These are phyloP conservation scores for Blastocystis sp. DNA, from an alignment of 352 stramenopile genomes.

Conservation along the genomic window DNA sequence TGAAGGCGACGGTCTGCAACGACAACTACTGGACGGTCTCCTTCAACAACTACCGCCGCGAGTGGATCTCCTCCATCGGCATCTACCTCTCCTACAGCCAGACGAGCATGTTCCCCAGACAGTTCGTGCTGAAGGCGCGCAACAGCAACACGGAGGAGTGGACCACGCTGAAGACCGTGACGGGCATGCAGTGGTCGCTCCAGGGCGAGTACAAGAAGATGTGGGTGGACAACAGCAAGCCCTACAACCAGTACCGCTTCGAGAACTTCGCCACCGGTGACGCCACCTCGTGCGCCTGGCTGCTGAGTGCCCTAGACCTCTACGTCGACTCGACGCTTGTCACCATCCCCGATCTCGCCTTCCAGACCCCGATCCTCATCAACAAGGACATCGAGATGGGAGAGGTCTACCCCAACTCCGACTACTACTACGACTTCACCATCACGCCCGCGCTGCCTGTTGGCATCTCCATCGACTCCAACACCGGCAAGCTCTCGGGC, in stretches of 20 bases:
- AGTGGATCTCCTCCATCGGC: constrained; percentile 20
- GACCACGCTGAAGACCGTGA: not conserved
- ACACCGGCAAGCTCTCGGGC: constrained; percentile 12
- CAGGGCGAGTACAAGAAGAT: not conserved
- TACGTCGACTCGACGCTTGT: not conserved
- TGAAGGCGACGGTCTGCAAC: not conserved
- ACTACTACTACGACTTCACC: constrained; percentile 12
- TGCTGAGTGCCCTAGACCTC: not conserved
- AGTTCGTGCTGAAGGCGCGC: constrained; percentile 6
- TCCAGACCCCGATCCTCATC: not conserved
- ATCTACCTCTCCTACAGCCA: constrained; percentile 21
- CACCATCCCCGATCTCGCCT: constrained; percentile 16
- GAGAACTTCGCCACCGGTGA: constrained; percentile 31
- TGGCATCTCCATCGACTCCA: not conserved
- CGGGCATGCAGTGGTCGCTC: not conserved
- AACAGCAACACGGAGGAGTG: not conserved
- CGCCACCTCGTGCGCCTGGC: not conserved
- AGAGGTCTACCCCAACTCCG: not conserved
- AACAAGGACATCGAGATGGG: constrained; percentile 60
- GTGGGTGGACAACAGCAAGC: not conserved
- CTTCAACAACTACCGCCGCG: constrained; percentile 15
- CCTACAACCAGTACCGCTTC: constrained; percentile 40
- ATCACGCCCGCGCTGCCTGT: not conserved
- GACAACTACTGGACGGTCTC: not conserved
- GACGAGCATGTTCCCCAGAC: not conserved